Evolutionary conservation across 257 asterid species (phyloP), one percentile per base, ranked within the genome.

Genomic region (Scutellaria baicalensis): DNA sequence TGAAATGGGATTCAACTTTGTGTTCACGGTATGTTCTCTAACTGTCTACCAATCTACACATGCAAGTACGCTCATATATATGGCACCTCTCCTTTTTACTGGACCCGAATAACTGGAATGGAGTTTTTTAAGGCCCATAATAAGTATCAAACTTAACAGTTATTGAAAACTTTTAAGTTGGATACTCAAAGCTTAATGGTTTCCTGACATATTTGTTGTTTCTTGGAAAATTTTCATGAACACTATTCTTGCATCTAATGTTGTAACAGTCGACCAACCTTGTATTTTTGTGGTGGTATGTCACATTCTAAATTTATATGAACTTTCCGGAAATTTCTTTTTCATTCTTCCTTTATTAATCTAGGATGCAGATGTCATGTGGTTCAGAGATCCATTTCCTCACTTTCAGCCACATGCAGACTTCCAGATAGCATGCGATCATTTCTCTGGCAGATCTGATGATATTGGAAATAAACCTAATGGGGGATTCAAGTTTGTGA

Each of bases 281-380:
- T n/a, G 57, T 6, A 48, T 31, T 38, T 59, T 35, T 42, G 14
- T 13, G 8, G 56, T 70, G n/a, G 16, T 48, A 35, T 45, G 36
- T 2, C 44, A 21, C 9, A 48, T 45, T 31, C 60, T 23, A 35
- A 65, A 42, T 38, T 47, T 33, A 10, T 33, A 18, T 11, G 42
- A 60, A 27, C 39, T 38, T 66, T 66, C 17, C 31, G 55, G 59
- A 27, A 62, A 31, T 27, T 57, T 49, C 64, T 21, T 35, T 71
- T 67, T 52, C 11, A 39, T 12, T 62, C 33, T 56, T 20, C 44
- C 70, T 47, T 67, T 73, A 44, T 59, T 9, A 50, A 45, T 76
- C 44, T 66, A 83, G 91, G 95, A 85, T 78, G 95, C 91, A 51
- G 95, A 88, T 74, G 62, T 88, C 18, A 85, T 88, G 91, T 88